phyloP scores from a whole-genome alignment of 2,329 filamentous ascomycete genomes.

The Neofusicoccum kwambonambiense region DNA sequence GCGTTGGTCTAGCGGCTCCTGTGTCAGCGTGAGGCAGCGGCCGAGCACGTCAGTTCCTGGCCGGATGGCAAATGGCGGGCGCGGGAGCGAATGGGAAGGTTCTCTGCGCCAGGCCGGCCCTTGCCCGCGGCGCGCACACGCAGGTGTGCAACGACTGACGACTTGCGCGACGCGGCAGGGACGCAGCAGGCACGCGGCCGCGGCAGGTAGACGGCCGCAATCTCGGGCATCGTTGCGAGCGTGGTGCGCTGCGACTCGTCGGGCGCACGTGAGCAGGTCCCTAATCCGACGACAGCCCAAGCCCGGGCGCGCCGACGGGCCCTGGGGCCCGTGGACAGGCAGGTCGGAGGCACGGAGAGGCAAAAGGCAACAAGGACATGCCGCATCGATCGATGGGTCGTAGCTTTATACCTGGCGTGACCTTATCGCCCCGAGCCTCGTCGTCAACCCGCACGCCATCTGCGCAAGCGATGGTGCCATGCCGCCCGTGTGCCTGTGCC shows the following conservation, averaged over 20 bases:
- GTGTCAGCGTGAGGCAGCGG: slow-evolving; percentile 12
- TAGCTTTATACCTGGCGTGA: slow-evolving; percentile 4
- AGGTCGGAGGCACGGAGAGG: neutral
- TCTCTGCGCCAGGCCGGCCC: neutral
- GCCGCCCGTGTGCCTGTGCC: neutral
- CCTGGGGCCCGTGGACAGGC: neutral
- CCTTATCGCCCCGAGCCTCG: neutral
- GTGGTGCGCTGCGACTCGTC: neutral
- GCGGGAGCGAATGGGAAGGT: neutral
- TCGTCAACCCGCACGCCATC: slow-evolving; percentile 14
- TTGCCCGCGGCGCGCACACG: neutral
- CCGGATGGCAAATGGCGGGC: slow-evolving; percentile 2
- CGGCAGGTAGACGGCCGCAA: slow-evolving; percentile 2
- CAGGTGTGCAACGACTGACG: neutral
- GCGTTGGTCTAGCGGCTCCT: slow-evolving; percentile 1
- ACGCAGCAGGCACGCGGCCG: neutral
- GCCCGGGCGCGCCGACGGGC: neutral
- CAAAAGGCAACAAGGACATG: neutral
- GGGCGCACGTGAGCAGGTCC: neutral
- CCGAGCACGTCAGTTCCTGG: slow-evolving; percentile 15
- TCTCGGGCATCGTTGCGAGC: slow-evolving; percentile 6
- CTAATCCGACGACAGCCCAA: slow-evolving; percentile 1
- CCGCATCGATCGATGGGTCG: neutral
- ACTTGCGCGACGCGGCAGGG: neutral
- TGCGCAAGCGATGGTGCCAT: slow-evolving; percentile 1